Evolutionary conservation across 1,139 yeast species (phyloP), one percentile per base, ranked within the genome.

Genomic region (Geotrichum citri-aurantii): DNA sequence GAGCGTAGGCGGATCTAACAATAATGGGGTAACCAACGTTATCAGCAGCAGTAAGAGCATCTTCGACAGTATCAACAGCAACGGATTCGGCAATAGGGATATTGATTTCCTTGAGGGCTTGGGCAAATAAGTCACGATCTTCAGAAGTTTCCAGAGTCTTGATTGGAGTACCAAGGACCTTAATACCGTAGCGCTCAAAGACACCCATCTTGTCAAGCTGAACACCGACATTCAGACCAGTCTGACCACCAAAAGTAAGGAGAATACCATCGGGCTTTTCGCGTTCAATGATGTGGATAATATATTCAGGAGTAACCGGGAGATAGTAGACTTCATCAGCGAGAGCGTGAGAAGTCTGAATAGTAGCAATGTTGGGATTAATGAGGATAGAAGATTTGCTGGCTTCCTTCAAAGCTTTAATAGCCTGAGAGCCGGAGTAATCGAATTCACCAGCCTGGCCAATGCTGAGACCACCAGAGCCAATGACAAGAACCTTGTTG

Each of bases 361-460:
- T 95, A 51, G 99, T 93, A 57, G 99, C 99, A 73, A 93, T 93
- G 75, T 93, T 93, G 62, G 99, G 99, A 75, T 93, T 93, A 73
- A 93, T 92, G 73, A 93, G 82, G 66, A 93, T 87, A 59, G 99
- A 91, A 79, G 91, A 88, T 67, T 91, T 93, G 65, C 97, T 97
- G 77, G 91, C 99, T 79, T 93, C 98, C 75, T 90, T 92, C 78
- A 93, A 82, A 58, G 99, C 99, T 44, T 60, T 60, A 33, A 60
- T 60, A 29, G 75, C 88, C 87, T 71, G 88, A 86, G 64, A 95
- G 93, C 67, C 74, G 48, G 97, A 89, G 76, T 93, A 93, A 74
- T 93, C 99, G 68, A 93, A 93, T 75, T 93, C 99, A 68, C 99
- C 99, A 52, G 99, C 99, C 76, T 93, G 99, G 60, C 99, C 99